Base-by-base conservation (phyloP, 768 basidiomycete genomes). In the Kwoniella dendrophila region DNA sequence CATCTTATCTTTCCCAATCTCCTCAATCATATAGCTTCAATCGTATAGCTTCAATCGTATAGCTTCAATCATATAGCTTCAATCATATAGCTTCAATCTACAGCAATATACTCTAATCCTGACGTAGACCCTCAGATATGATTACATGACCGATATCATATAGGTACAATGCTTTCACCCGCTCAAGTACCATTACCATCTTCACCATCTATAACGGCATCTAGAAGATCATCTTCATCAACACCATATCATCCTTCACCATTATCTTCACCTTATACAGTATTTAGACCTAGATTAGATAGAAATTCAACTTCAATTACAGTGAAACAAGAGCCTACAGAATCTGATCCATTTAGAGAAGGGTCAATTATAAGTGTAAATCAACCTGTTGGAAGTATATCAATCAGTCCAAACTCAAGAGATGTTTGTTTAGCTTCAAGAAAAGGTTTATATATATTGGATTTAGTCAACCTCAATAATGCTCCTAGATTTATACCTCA, bases 401-500 rank as follows among this genome's bases (percentile, higher is more conserved):
- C 66, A 1, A 94, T 96, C 55, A 90, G 90, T 69, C 94, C 94
- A 10, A 83, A 88, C 4, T 88, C 86, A 54, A 84, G 94, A 22
- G 94, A 97, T 74, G 84, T 97, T 26, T 92, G 92, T 3, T 85
- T 97, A 45, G 94, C 92, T 51, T 78, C 79, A 8, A 88, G 94
- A 4, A 87, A 92, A 59, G 95, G 95, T 0, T 83, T 99, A 16
- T 98, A 90, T 76, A 92, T 98, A 59, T 90, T 99, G 63, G 96
- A 98, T 81, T 83, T 99, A 16, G 88, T 92, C 63, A 85, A 89
- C 12, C 91, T 92, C 1, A 82, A 90, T 18, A 87, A 90, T 65
- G 84, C 92, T 0, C 96, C 96, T 24, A 85, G 95, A 12, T 97
- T 95, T 75, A 84, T 99, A 8, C 95, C 95, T 14, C 94, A 99